Conservation (phyloP, 306 rosid species). For the Leucaena leucocephala region DNA sequence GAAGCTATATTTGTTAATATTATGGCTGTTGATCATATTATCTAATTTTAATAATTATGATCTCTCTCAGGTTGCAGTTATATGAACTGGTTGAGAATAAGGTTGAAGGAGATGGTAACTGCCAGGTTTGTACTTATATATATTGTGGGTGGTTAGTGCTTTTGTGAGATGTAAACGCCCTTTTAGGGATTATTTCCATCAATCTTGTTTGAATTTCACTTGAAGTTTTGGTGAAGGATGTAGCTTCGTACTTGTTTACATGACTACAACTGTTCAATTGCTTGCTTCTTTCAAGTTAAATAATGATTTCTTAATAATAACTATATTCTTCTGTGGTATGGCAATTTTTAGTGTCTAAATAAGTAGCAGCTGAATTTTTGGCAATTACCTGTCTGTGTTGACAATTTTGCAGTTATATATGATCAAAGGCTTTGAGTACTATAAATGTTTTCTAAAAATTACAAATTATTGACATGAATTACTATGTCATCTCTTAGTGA, state of each 20-base stretch:
- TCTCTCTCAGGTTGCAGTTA: conserved; percentile 66
- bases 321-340: neutral
- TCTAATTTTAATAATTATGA: conserved; percentile 41
- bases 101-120: conserved; percentile 95
- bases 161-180: conserved; percentile 21
- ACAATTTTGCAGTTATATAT: conserved; percentile 23
- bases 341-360: neutral
- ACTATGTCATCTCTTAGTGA: neutral
- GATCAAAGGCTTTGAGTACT: conserved; percentile 2
- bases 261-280: neutral
- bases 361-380: neutral
- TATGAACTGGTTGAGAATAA: conserved; percentile 84
- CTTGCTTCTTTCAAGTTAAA: neutral
- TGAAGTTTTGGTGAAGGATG: neutral
- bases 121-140: conserved; percentile 73
- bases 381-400: conserved; percentile 4
- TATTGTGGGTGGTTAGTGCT: neutral
- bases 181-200: conserved; percentile 21
- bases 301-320: neutral
- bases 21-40: neutral
- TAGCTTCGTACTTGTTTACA: neutral
- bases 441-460: conserved; percentile 20
- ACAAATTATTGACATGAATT: conserved; percentile 1
- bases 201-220: neutral
- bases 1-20: conserved; percentile 11